Evolutionary conservation across 1,139 yeast species (phyloP).

Genomic region (Taphrina confusa): DNA sequence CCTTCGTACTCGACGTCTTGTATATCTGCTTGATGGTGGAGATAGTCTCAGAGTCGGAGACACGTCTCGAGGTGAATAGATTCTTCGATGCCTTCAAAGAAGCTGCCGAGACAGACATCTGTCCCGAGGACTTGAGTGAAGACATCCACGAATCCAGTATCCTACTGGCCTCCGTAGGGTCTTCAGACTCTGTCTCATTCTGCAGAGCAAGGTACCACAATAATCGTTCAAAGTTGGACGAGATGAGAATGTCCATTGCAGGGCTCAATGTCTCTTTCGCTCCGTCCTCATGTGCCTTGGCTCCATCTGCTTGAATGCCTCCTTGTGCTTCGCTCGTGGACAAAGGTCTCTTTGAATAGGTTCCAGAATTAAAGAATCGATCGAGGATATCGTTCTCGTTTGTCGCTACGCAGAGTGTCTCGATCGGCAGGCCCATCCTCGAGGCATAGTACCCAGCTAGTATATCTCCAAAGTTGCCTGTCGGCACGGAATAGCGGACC

Average conservation of each 20-base stretch:
- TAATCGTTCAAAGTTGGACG: constrained; percentile 93
- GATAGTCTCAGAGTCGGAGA: constrained; percentile 73
- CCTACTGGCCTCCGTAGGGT: constrained; percentile 65
- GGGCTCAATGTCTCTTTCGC: constrained; percentile 93
- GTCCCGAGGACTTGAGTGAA: constrained; percentile 71
- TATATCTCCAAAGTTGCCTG: constrained; percentile 97
- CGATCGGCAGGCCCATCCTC: constrained; percentile 91
- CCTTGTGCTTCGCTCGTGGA: constrained; percentile 33
- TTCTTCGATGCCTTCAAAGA: constrained; percentile 66
- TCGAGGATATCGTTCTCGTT: constrained; percentile 92
- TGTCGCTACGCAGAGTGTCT: constrained; percentile 85
- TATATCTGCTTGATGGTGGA: constrained; percentile 73
- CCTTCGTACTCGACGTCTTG: constrained; percentile 56
- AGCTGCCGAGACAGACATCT: constrained; percentile 66
- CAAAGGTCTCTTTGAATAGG: constrained; percentile 55
- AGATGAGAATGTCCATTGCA: constrained; percentile 96
- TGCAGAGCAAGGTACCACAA: constrained; percentile 82
- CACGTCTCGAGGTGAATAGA: constrained; percentile 77
- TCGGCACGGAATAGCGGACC: constrained; percentile 88
- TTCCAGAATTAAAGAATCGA: constrained; percentile 84
- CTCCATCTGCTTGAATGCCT: constrained; percentile 44
- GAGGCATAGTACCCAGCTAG: constrained; percentile 94
- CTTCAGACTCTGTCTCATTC: constrained; percentile 48
- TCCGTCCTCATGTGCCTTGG: constrained; percentile 54
- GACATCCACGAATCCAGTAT: constrained; percentile 75